phyloP scores from a whole-genome alignment of 2,329 filamentous ascomycete genomes.

The Herpotrichia juniperi region DNA sequence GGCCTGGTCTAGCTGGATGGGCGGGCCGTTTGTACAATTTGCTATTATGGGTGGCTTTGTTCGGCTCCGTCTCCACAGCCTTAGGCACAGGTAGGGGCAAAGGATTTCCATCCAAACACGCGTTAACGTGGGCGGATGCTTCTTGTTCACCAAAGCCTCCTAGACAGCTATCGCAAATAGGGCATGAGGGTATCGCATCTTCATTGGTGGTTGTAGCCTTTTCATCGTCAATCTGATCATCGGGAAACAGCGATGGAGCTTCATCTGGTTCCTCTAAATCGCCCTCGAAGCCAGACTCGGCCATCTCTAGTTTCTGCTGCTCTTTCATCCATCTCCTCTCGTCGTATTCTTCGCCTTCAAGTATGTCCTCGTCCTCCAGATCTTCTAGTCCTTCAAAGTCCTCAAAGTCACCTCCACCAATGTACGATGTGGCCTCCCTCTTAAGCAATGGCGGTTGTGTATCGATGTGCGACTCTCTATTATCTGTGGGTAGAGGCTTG shows the following conservation, averaged over 20 bases:
- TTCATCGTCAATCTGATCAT: conserved; percentile 20
- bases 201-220: conserved; percentile 22
- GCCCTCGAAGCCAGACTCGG: conserved; percentile 51
- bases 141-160: conserved; percentile 64
- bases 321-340: conserved; percentile 74
- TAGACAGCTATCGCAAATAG: conserved; percentile 75
- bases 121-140: conserved; percentile 85
- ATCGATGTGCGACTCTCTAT: conserved; percentile 4
- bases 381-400: conserved; percentile 61
- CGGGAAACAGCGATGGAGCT: conserved; percentile 39
- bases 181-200: conserved; percentile 60
- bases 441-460: conserved; percentile 40
- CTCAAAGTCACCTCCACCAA: conserved; percentile 57
- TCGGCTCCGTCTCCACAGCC: conserved; percentile 12
- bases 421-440: conserved; percentile 56
- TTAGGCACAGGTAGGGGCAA: conserved; percentile 57
- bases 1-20: conserved; percentile 74
- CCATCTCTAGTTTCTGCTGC: conserved; percentile 62
- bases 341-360: conserved; percentile 58
- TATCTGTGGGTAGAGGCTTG: conserved; percentile 20
- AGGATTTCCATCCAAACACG: conserved; percentile 84
- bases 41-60: conserved; percentile 23
- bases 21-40: conserved; percentile 71
- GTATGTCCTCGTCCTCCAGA: conserved; percentile 66
- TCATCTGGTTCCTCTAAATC: conserved; percentile 62